Evolutionary conservation across 2,329 filamentous ascomycete species (phyloP).

Genomic region (Trichophyton rubrum): DNA sequence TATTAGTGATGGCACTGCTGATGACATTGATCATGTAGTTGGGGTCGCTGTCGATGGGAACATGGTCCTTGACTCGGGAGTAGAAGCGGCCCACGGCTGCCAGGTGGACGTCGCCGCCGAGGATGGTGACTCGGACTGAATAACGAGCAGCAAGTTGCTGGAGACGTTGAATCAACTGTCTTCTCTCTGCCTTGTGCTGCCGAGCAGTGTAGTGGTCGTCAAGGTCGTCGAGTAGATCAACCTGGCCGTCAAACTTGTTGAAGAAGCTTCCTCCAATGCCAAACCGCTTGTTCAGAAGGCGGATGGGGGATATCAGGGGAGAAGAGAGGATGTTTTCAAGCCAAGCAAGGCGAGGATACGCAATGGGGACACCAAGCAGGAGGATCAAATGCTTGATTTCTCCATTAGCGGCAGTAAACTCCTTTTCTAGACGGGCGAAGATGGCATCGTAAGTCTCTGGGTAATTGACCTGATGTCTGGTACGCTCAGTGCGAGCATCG

Average conservation of each 20-base stretch:
- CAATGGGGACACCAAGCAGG: slow-evolving; percentile 59
- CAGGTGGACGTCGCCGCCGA: slow-evolving; percentile 53
- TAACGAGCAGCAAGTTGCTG: slow-evolving; percentile 46
- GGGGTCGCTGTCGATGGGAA: slow-evolving; percentile 46
- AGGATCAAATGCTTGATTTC: slow-evolving; percentile 52
- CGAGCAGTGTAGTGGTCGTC: slow-evolving; percentile 73
- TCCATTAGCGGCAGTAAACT: slow-evolving; percentile 40
- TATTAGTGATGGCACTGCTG: slow-evolving; percentile 55
- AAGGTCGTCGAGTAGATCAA: slow-evolving; percentile 52
- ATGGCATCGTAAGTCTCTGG: slow-evolving; percentile 49
- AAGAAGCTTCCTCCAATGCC: slow-evolving; percentile 76
- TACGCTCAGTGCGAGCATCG: slow-evolving; percentile 58
- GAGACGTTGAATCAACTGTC: slow-evolving; percentile 53
- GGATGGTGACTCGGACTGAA: slow-evolving; percentile 48
- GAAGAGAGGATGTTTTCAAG: slow-evolving; percentile 83
- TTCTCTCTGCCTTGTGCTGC: slow-evolving; percentile 82
- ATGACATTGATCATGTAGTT: slow-evolving; percentile 54
- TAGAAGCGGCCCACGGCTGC: slow-evolving; percentile 55
- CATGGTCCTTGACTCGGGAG: slow-evolving; percentile 44
- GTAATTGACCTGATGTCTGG: slow-evolving; percentile 88
- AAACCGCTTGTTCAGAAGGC: slow-evolving; percentile 80
- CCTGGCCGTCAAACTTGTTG: slow-evolving; percentile 78
- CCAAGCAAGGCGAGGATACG: slow-evolving; percentile 71
- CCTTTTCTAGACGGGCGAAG: slow-evolving; percentile 42
- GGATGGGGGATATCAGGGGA: slow-evolving; percentile 76